These are phyloP conservation scores for Zygnema circumcarinatum DNA, from an alignment of 139 green algal genomes.

Conservation along the genomic window DNA sequence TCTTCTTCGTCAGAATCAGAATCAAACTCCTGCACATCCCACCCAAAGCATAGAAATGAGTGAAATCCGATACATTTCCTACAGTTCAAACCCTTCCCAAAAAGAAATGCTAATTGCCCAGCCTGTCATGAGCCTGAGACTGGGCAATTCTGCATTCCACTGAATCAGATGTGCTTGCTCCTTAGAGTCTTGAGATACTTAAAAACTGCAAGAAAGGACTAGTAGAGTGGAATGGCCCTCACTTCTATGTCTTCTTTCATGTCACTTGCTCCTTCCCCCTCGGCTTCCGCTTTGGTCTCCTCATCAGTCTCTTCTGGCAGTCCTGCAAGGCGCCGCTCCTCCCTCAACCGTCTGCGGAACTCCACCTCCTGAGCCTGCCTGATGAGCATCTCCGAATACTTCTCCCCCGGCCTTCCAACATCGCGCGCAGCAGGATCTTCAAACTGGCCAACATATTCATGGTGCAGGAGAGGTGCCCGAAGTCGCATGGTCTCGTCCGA, in stretches of 20 bases:
- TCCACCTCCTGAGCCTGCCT: slow-evolving; percentile 67
- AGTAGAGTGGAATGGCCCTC: too few species aligned
- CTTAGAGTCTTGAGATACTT: too few species aligned
- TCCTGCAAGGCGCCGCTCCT: slow-evolving; percentile 42
- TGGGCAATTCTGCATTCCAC: too few species aligned
- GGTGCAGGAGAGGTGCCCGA: slow-evolving; percentile 73
- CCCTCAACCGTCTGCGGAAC: slow-evolving; percentile 22
- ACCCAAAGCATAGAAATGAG: neutral
- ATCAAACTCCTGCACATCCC: slow-evolving; percentile 18
- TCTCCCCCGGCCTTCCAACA: slow-evolving; percentile 48
- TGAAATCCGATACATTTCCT: too few species aligned
- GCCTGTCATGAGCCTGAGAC: too few species aligned
- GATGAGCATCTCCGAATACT: slow-evolving; percentile 58
- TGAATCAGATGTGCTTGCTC: too few species aligned
- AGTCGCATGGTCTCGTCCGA: slow-evolving; percentile 72
- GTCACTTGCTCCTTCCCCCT: slow-evolving; percentile 11
- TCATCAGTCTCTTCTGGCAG: slow-evolving; percentile 8
- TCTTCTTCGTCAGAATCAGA: slow-evolving; percentile 15
- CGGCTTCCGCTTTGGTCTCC: slow-evolving; percentile 13
- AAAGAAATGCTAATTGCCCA: too few species aligned
- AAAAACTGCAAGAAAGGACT: too few species aligned
- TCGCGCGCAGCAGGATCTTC: neutral
- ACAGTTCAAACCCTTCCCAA: too few species aligned
- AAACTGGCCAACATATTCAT: slow-evolving; percentile 73
- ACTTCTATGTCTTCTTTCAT: slow-evolving; percentile 22